Evolutionary conservation across 2,329 filamentous ascomycete genomes (phyloP).

Genomic region (Beauveria varroae): DNA sequence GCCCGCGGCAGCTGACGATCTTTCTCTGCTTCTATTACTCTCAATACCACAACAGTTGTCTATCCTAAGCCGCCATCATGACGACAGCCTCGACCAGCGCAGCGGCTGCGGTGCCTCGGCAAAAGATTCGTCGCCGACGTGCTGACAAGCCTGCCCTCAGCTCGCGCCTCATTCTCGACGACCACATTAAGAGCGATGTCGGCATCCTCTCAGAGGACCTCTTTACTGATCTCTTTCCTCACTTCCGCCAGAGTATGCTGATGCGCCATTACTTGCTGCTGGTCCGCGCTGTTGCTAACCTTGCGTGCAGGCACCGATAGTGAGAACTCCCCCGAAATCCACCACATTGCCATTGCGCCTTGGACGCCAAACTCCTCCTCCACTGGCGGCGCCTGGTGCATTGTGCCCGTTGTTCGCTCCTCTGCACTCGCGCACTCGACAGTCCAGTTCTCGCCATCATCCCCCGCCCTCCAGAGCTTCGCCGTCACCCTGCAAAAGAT

Average conservation of each 20-base stretch:
- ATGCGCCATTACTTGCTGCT: neutral
- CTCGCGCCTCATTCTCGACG: conserved; percentile 76
- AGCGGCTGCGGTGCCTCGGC: conserved; percentile 23
- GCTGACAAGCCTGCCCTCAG: conserved; percentile 69
- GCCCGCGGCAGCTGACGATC: neutral
- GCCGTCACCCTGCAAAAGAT: conserved; percentile 64
- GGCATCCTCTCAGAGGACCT: conserved; percentile 84
- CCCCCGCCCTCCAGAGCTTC: conserved; percentile 69
- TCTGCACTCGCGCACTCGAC: conserved; percentile 65
- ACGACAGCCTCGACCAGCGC: conserved; percentile 18
- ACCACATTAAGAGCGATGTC: conserved; percentile 75
- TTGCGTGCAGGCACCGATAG: conserved; percentile 25
- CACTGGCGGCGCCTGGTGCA: conserved; percentile 69
- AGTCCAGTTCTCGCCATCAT: conserved; percentile 69
- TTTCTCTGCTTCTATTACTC: neutral
- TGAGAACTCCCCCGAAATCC: conserved; percentile 33
- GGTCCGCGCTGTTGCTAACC: neutral
- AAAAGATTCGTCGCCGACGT: conserved; percentile 45
- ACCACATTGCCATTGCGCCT: conserved; percentile 66
- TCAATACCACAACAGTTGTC: neutral
- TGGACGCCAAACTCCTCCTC: conserved; percentile 55
- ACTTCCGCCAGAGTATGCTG: conserved; percentile 44
- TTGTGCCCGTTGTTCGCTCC: conserved; percentile 66
- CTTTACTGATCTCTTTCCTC: conserved; percentile 71
- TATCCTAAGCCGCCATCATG: conserved; percentile 12